phyloP scores from a whole-genome alignment of 2,329 filamentous ascomycete genomes.

The Botrytis paeoniae region DNA sequence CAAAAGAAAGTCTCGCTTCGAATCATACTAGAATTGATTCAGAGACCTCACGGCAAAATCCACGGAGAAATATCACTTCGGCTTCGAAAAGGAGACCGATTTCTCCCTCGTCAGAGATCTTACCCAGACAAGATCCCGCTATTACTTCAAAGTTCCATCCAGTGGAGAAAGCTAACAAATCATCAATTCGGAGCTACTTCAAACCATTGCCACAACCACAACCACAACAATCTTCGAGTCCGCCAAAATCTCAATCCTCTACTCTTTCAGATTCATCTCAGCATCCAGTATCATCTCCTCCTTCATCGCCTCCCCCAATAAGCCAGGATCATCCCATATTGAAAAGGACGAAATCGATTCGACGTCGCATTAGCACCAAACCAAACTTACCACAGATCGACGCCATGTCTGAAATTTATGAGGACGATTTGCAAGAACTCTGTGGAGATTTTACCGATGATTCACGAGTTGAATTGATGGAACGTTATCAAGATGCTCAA shows the following conservation, averaged over 20 bases:
- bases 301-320: constrained; percentile 4
- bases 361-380: constrained; percentile 27
- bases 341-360: constrained; percentile 18
- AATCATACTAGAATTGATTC: not conserved
- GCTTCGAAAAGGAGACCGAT: not conserved
- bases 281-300: not conserved
- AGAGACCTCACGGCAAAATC: not conserved
- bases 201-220: constrained; percentile 23
- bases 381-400: constrained; percentile 15
- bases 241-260: constrained; percentile 18
- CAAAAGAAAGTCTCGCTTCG: constrained; percentile 9
- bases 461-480: not conserved
- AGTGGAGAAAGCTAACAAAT: constrained; percentile 24
- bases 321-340: constrained; percentile 16
- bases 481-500: constrained; percentile 6
- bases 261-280: not conserved
- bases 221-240: constrained; percentile 23
- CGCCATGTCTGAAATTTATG: constrained; percentile 11
- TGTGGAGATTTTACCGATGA: constrained; percentile 2
- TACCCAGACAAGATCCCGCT: not conserved
- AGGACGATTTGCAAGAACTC: constrained; percentile 8
- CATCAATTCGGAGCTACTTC: constrained; percentile 34
- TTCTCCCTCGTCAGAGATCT: not conserved
- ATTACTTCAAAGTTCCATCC: not conserved
- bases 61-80: not conserved